These are phyloP conservation scores for Aspergillus ruber DNA, from an alignment of 2,329 filamentous ascomycete species.

Conservation along the genomic window DNA sequence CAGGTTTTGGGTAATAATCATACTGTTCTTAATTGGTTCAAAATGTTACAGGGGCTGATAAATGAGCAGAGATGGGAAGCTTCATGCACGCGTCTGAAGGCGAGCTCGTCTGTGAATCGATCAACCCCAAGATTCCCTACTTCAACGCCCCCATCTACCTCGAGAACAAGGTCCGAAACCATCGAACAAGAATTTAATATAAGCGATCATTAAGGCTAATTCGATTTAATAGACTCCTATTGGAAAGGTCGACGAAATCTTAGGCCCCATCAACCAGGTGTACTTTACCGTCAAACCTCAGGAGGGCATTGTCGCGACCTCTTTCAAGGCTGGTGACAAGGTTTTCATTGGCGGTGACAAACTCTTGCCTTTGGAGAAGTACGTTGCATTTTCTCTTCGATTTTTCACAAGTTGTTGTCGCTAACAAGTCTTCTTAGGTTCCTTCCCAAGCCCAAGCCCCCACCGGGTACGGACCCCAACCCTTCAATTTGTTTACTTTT, in stretches of 20 bases:
- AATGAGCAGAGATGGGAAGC: constrained; percentile 70
- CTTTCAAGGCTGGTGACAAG: constrained; percentile 94
- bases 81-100: constrained; percentile 95
- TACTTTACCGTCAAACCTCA: constrained; percentile 98
- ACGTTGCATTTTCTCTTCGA: constrained; percentile 13
- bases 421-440: constrained; percentile 50
- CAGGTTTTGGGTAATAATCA: constrained; percentile 49
- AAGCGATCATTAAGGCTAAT: constrained; percentile 10
- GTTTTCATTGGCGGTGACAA: constrained; percentile 96
- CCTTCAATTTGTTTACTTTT: constrained; percentile 2
- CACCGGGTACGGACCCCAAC: constrained; percentile 39
- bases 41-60: constrained; percentile 21
- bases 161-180: constrained; percentile 75
- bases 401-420: background rate
- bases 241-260: constrained; percentile 96
- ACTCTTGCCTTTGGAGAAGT: constrained; percentile 84
- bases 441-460: constrained; percentile 83
- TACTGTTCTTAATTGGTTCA: constrained; percentile 1
- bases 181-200: background rate
- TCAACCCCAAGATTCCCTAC: constrained; percentile 93
- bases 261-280: constrained; percentile 95
- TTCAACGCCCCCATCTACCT: constrained; percentile 99
- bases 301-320: constrained; percentile 89
- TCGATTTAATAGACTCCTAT: constrained; percentile 58
- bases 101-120: constrained; percentile 94